Base-by-base conservation (phyloP, 352 stramenopile species). In the Pythium dissimile region DNA sequence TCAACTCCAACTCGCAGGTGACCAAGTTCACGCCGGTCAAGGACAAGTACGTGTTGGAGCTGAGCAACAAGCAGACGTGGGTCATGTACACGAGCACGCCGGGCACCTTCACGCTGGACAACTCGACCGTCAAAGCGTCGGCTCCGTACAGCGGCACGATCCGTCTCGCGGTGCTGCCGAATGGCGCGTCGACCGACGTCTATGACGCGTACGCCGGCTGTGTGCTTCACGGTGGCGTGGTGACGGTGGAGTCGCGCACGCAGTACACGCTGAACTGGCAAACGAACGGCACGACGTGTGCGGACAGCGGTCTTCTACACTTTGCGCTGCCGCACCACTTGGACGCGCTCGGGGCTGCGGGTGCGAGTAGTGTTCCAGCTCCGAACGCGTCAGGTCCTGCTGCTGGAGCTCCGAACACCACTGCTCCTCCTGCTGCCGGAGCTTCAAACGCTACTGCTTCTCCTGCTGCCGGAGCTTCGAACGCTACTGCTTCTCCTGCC, bases 11-110 rank as follows among this genome's bases (percentile, higher is more conserved):
- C 23, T 69, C 80, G 55, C 70, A 72, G 30, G 77, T 91, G 51
- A 72, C 65, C 3, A 68, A 64, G 35, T 54, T 84, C 13, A 45
- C 67, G 41, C 38, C 75, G 18, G 49, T 54, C 6, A 51, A 72
- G 8, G 73, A 71, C 50, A 89, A 88, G 62, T 85, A 84, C 32
- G 52, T 83, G 20, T 53, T 89, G 12, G 49, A 82, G 38, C 59
- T 90, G 28, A 71, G 72, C 62, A 92, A 89, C 64, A 80, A 67
- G 15, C 78, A 88, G 57, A 86, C 68, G 28, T 92, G 83, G 83
- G 75, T 92, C n/a, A 46, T 92, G 30, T 92, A 86, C 52, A 54
- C 77, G 1, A 83, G 68, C 28, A 65, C 73, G 39, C 62, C 68
- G 21, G 57, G 69, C 5, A 75, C 59, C 5, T 72, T 86, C 44